These are phyloP conservation scores for Hibiscus tridactylites DNA, from an alignment of 345 rosid species.

Conservation along the genomic window DNA sequence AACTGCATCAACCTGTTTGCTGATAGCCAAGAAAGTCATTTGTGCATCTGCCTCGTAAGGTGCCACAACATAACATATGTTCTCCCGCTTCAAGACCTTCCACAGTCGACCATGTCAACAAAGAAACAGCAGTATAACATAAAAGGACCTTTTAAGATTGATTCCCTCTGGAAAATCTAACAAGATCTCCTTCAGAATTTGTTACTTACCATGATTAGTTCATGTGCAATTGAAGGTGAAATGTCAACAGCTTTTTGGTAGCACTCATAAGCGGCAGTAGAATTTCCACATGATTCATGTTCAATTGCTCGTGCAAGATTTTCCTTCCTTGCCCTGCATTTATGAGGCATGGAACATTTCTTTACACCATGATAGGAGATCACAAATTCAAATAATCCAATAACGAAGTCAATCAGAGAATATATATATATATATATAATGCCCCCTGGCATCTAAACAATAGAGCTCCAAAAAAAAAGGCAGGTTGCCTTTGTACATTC, in stretches of 20 bases:
- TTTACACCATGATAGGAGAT: not conserved
- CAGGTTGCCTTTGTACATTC: not conserved
- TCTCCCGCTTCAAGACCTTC: slow-evolving; percentile 77
- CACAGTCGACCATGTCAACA: slow-evolving; percentile 22
- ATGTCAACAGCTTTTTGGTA: slow-evolving; percentile 93
- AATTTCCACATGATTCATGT: slow-evolving; percentile 75
- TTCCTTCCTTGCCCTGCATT: slow-evolving; percentile 70
- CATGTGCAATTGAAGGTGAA: slow-evolving; percentile 84
- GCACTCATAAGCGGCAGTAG: slow-evolving; percentile 79
- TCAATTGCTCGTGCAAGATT: slow-evolving; percentile 77
- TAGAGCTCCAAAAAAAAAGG: not conserved
- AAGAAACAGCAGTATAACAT: not conserved
- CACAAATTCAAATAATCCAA: not conserved
- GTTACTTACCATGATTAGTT: slow-evolving; percentile 62
- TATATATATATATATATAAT: not conserved
- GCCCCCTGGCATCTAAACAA: not conserved
- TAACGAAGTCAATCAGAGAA: not conserved
- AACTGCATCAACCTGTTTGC: slow-evolving; percentile 77
- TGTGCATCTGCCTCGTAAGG: slow-evolving; percentile 99
- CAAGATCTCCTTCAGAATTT: not conserved
- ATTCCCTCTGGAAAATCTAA: not conserved
- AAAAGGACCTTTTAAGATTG: slow-evolving; percentile 2
- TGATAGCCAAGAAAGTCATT: slow-evolving; percentile 83
- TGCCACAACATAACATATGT: slow-evolving; percentile 66
- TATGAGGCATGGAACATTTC: not conserved